Base-by-base conservation (phyloP, 2,329 filamentous ascomycete genomes). In the Geoglossum cookeanum region DNA sequence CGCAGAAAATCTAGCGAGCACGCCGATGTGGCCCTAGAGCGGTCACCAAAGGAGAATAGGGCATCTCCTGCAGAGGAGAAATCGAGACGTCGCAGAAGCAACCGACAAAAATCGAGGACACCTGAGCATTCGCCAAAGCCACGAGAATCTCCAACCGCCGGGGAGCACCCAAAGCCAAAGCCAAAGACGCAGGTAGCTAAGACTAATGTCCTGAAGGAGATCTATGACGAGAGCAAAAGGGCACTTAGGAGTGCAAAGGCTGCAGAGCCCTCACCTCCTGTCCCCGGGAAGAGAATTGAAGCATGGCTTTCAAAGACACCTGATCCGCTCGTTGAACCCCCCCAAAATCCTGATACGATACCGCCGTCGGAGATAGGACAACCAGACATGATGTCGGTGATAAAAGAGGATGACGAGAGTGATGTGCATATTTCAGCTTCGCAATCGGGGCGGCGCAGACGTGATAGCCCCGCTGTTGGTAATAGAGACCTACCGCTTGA, bases 231-330 rank as follows among this genome's bases (percentile, higher is more conserved):
- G 48, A 55, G 32, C 27, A 54, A 39, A 15, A 55, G 6, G 15
- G n/a, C 37, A 17, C 15, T 58, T 3, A 48, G 22, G 45, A 17
- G 13, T 17, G 30, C 29, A 3, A 32, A n/a, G 17, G 13, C 44
- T 15, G 32, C 44, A 27, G 37, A 45, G 27, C 56, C 56, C 6
- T 11, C 27, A 27, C 65, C 70, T 22, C 73, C 73, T 51, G 69
- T 74, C 13, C 72, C 74, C 58, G 71, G 69, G 22, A 74, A 64
- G 56, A 78, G 78, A 53, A 75, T 84, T 30, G 77, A 83, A 66
- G 77, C 78, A 54, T 84, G 80, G 80, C 72, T 84, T 4, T 74
- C 74, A 1, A 70, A 70, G 56, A 79, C 77, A 1, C 71, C 75
- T 7, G 77, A 80, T 65, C 76, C 77, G 1, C 78, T 80, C 58